Percentiles rank a stretch among this genome's conserved stretches.
Evolutionary conservation across 2,329 filamentous ascomycete species (phyloP).

Genomic region (Ophiostoma novo-ulmi): DNA sequence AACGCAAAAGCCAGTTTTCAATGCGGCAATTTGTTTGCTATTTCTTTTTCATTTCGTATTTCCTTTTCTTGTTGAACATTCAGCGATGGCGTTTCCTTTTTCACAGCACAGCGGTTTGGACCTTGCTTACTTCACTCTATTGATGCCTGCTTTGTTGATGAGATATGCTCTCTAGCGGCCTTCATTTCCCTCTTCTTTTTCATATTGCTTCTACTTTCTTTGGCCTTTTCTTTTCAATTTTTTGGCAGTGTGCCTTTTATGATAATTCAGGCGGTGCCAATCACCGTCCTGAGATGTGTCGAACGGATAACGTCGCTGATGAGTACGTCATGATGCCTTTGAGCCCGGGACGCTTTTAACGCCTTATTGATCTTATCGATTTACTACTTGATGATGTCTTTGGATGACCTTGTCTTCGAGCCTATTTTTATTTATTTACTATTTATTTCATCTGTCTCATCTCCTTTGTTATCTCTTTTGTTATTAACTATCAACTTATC

Average conservation of each 20-base stretch:
- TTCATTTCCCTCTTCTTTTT: background rate
- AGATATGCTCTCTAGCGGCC: background rate
- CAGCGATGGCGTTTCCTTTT: constrained; percentile 32
- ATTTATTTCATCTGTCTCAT: constrained; percentile 11
- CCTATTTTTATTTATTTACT: constrained; percentile 18
- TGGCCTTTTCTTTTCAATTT: background rate
- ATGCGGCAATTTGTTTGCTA: background rate
- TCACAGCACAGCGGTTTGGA: constrained; percentile 11
- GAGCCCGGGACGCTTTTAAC: constrained; percentile 23
- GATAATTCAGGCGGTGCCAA: background rate
- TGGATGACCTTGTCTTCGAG: constrained; percentile 10
- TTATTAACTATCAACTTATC: background rate
- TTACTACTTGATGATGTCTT: constrained; percentile 17
- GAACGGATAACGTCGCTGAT: constrained; percentile 21
- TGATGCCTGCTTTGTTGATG: background rate
- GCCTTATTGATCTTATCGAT: constrained; percentile 15
- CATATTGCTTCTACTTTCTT: background rate
- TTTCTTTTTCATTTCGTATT: constrained; percentile 15
- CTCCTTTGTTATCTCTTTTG: constrained; percentile 13
- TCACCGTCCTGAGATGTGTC: constrained; percentile 14
- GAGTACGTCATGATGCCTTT: constrained; percentile 16
- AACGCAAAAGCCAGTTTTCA: constrained; percentile 7
- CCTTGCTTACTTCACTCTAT: background rate
- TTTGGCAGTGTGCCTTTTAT: constrained; percentile 16
- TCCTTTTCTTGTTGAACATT: constrained; percentile 28